Base-by-base conservation (phyloP, 352 stramenopile species). In the Phytophthora parvispora region DNA sequence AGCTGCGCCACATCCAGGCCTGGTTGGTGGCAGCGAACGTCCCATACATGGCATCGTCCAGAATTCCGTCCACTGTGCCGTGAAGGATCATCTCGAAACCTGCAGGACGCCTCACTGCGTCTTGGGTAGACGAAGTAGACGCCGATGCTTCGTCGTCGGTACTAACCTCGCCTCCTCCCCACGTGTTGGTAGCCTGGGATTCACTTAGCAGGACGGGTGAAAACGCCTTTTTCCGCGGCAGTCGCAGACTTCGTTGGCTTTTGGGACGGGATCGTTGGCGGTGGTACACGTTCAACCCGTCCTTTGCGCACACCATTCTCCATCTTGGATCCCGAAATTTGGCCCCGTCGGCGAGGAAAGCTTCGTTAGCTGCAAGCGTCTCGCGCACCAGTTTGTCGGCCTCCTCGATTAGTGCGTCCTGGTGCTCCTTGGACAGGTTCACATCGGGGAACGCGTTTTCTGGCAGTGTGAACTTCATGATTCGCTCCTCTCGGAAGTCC, bases 31-130 rank as follows among this genome's bases (percentile, higher is more conserved):
- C 67, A 1, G 78, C 80, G 48, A 90, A 73, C 18, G 53, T 64
- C 6, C 83, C 83, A 45, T 80, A 90, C 34, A 85, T 69, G 0
- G 60, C 72, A 67, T 93, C 83, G 13, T 93, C 75, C 22, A 93
- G 40, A 0, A 69, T 80, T 7, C 85, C 81, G 16, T 87, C 79
- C 8, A 91, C 31, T 5, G 62, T 75, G 15, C 81, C 85, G 6
- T 80, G 59, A 0, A 83, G 67, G 16, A 78, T 53, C 47, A 90
- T 74, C 10, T 87, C 64, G 24, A 81, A 74, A n/a, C 83, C 64
- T 34, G 45, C 34, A 7, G 70, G 62, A 25, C 57, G 53, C 31
- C 68, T 67, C 65, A 75, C 75, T 13, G 47, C 53, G 20, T 79
- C 71, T 24, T 61, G n/a, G 2, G 54, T 54, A 20, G 43, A 49